Base-by-base conservation (phyloP, 176 grass and related monocot species). In the Oryza meyeriana region DNA sequence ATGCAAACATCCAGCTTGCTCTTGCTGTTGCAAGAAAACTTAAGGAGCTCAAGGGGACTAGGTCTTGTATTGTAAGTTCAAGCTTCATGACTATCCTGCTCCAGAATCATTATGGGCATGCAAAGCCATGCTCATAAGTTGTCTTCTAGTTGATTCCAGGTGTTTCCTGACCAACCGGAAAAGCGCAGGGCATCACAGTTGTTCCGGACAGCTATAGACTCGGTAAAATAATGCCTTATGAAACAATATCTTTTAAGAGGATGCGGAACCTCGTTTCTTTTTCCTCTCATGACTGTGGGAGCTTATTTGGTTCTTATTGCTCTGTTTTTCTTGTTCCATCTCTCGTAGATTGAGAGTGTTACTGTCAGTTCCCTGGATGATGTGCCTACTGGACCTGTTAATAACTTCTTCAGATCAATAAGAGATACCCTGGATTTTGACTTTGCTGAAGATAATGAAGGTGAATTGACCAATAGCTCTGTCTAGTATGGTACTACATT, bases 371-470 rank as follows among this genome's bases (percentile, higher is more conserved):
- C 95, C 18, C 78, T 98, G 34, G 96, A 98, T 90, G 96, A 98
- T 69, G 40, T 98, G 55, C 87, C 96, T 18, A 69, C 84, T 1
- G 96, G 89, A 24, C 72, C 96, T 4, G 82, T 98, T 79, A 83
- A 84, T 30, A 90, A 71, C 40, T 98, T 98, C 81, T 98, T 98
- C 84, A 98, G 85, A 85, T 95, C 93, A 0, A 84, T 95, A 64
- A 93, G 96, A 75, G 94, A 76, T 28, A 98, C 96, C 4, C 87
- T 98, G 84, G 96, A 95, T 90, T 93, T 98, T 88, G 96, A 98
- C 75, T 95, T 95, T 78, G 26, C 77, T 67, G 93, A 98, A 8
- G 92, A 95, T 36, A 82, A 84, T 2, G 93, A 98, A 89, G 96
- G 96, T 98, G 57, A 66, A 5, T 8, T 71, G 25, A 44, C 14